A percentile compares a stretch with the other conserved stretches of the same genome.
Evolutionary conservation across 2,329 filamentous ascomycete species (phyloP).

Genomic region (Lasiodiplodia theobromae): DNA sequence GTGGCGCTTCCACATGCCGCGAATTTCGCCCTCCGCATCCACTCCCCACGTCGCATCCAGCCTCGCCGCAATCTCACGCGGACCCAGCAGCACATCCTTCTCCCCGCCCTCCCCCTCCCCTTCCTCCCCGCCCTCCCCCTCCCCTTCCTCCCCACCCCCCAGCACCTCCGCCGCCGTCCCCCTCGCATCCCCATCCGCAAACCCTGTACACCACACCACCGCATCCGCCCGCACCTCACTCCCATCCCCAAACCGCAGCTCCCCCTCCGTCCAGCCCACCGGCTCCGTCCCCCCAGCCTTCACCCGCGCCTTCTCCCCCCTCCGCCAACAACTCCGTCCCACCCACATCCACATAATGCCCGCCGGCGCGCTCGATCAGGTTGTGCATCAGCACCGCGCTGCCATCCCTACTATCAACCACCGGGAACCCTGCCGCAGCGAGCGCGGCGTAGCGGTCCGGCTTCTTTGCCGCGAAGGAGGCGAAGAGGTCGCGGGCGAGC

Average conservation of each 20-base stretch:
- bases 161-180: conserved; percentile 38
- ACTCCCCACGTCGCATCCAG: conserved; percentile 53
- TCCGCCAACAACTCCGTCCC: conserved; percentile 50
- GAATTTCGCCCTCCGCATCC: conserved; percentile 43
- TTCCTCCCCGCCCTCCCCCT: background rate
- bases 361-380: conserved; percentile 50
- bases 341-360: conserved; percentile 59
- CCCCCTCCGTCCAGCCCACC: conserved; percentile 46
- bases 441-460: conserved; percentile 52
- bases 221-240: conserved; percentile 52
- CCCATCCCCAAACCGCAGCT: conserved; percentile 54
- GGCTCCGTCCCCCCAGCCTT: conserved; percentile 48
- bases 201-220: conserved; percentile 57
- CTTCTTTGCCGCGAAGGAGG: conserved; percentile 41
- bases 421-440: conserved; percentile 52
- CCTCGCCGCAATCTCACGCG: conserved; percentile 38
- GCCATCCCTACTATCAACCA: conserved; percentile 42
- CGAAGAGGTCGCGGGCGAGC: conserved; percentile 38
- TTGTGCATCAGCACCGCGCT: conserved; percentile 34
- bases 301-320: conserved; percentile 39
- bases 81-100: conserved; percentile 34
- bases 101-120: no score
- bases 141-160: background rate
- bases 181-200: conserved; percentile 49
- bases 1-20: conserved; percentile 21